phyloP scores from a whole-genome alignment of 192 early-diverging fungal genomes.

The Paraglomus occultum region DNA sequence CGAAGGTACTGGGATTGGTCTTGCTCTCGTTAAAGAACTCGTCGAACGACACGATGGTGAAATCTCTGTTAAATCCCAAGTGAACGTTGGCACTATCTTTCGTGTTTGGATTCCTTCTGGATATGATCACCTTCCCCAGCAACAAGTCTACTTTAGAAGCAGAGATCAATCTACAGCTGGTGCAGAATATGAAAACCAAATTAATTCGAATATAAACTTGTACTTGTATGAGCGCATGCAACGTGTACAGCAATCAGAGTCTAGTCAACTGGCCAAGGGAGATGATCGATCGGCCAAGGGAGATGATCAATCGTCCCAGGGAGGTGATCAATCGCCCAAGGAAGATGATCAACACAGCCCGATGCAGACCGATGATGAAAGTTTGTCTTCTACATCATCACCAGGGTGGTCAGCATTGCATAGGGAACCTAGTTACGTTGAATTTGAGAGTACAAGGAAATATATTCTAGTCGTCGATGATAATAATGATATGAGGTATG shows the following conservation, averaged over 20 bases:
- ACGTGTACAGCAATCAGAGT: constrained; percentile 30
- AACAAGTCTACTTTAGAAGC: constrained; percentile 38
- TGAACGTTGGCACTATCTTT: constrained; percentile 51
- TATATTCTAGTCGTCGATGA: constrained; percentile 43
- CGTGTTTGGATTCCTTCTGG: constrained; percentile 51
- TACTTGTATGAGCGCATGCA: constrained; percentile 34
- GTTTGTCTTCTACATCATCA: too few species aligned
- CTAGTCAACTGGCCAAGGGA: too few species aligned
- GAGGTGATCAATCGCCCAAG: not conserved
- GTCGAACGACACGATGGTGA: constrained; percentile 52
- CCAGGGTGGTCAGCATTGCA: too few species aligned
- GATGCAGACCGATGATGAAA: too few species aligned
- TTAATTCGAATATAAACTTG: constrained; percentile 32
- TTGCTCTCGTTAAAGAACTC: constrained; percentile 55
- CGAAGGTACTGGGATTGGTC: constrained; percentile 62
- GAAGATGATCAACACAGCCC: too few species aligned
- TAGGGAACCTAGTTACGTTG: not conserved
- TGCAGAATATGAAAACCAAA: not conserved
- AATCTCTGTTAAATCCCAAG: constrained; percentile 37
- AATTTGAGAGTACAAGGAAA: not conserved
- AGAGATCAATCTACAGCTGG: not conserved
- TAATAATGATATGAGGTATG: constrained; percentile 44
- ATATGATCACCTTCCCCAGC: constrained; percentile 42
- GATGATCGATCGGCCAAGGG: too few species aligned
- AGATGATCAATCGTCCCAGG: not conserved